These are phyloP conservation scores for Globisporangium nunn DNA, from an alignment of 352 stramenopile genomes.

Conservation along the genomic window DNA sequence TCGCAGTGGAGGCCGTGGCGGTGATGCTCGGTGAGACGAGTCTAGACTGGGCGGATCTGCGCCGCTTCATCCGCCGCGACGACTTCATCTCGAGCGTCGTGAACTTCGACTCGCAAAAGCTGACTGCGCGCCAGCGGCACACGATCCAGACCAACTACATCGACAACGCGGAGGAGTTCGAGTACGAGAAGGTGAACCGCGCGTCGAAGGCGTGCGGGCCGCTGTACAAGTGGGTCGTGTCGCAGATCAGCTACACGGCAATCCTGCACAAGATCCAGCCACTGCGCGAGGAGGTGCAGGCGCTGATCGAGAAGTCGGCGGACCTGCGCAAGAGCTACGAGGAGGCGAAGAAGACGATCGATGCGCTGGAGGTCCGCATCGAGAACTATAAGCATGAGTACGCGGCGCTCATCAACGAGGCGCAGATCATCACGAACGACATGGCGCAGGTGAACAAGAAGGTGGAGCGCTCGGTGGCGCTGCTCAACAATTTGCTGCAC, in stretches of 20 bases:
- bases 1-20: conserved; percentile 96
- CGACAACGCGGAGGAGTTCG: conserved; percentile 85
- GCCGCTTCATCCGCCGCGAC: conserved; percentile 94
- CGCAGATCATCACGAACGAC: conserved; percentile 97
- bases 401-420: conserved; percentile 95
- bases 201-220: conserved; percentile 97
- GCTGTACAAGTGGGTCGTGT: conserved; percentile 98
- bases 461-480: conserved; percentile 93
- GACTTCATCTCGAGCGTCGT: conserved; percentile 99
- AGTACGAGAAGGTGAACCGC: conserved; percentile 90
- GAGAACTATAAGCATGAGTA: conserved; percentile 99
- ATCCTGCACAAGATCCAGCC: conserved; percentile 99
- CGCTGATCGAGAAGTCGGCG: conserved; percentile 92
- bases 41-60: conserved; percentile 95
- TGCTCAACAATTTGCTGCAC: conserved; percentile 97
- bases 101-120: conserved; percentile 97
- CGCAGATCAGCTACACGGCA: conserved; percentile 97
- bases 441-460: conserved; percentile 97
- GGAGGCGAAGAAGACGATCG: conserved; percentile 90
- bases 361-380: conserved; percentile 94
- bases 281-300: conserved; percentile 96
- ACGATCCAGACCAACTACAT: conserved; percentile 95
- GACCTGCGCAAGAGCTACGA: conserved; percentile 91
- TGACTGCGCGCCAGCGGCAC: conserved; percentile 92
- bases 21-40: conserved; percentile 98